Evolutionary conservation across 441 rosid species (phyloP).

Genomic region (Rhodomyrtus psidioides): DNA sequence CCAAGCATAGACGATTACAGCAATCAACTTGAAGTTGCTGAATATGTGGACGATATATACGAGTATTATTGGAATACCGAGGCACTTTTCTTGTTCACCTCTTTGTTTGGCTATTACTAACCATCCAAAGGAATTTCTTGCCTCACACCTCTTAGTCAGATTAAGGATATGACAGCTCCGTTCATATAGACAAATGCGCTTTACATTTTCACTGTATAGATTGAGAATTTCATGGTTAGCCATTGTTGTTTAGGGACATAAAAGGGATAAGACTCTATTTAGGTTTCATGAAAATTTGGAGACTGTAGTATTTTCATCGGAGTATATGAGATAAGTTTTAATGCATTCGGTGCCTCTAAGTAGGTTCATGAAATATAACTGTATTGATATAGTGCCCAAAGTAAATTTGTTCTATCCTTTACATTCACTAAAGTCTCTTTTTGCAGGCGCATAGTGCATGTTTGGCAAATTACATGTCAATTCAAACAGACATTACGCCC

Average conservation of each 20-base stretch:
- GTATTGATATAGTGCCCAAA: not conserved
- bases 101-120: not conserved
- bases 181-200: not conserved
- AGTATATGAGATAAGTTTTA: not conserved
- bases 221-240: not conserved
- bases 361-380: not conserved
- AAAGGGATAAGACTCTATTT: not conserved
- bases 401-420: not conserved
- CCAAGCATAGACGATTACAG: slow-evolving; percentile 66
- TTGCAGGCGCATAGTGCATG: slow-evolving; percentile 50
- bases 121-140: not conserved
- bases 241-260: not conserved
- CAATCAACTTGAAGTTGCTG: slow-evolving; percentile 91
- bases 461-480: slow-evolving; percentile 48
- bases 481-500: slow-evolving; percentile 55
- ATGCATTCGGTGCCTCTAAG: not conserved
- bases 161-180: not conserved
- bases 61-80: slow-evolving; percentile 81
- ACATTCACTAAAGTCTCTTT: not conserved
- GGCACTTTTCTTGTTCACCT: slow-evolving; percentile 32
- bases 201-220: not conserved
- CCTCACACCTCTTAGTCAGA: not conserved
- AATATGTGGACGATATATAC: slow-evolving; percentile 88
- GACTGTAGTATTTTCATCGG: not conserved
- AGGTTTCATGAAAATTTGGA: not conserved